Base-by-base conservation (phyloP, 805 yeast species). In the Blastobotrys chiropterorum region DNA sequence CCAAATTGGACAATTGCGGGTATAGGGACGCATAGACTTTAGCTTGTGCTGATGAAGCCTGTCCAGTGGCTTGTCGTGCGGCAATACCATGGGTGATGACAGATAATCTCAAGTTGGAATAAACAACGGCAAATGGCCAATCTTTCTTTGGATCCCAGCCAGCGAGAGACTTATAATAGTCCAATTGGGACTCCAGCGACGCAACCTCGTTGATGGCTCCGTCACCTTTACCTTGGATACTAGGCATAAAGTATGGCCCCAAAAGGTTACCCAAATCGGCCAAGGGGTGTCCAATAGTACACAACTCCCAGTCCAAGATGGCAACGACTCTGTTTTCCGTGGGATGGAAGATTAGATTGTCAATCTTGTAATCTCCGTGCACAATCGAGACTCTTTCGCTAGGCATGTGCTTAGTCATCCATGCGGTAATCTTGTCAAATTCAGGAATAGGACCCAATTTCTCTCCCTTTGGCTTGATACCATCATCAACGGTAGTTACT, bases 281-380 rank as follows among this genome's bases (percentile, higher is more conserved):
- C 44, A 81, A 62, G 0, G 86, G 86, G 57, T 81, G 83, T 0
- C 86, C 86, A 52, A 78, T 68, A 0, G 86, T 81, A 56, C 84
- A 79, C 40, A 81, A 66, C 61, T 81, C 86, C 86, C 86, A 81
- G 60, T 81, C 86, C 42, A 81, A 67, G 2, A 81, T 77, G 0
- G 85, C 84, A 47, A 76, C 66, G 2, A 81, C 79, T 44, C 64
- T 62, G 17, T 75, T 74, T 45, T 73, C 71, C 0, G 73, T 74
- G 56, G 80, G 81, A 65, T 83, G 76, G 67, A 77, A 77, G 34
- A 85, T 74, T 56, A 85, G 70, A 68, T 85, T 74, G 72, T 85
- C 84, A 60, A 78, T 72, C 69, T 82, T 78, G 74, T 77, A 75
- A 69, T 82, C 82, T 44, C 90, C 86, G 57, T 81, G 86, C 39